Evolutionary conservation across 306 rosid species (phyloP), one percentile per base, ranked within the genome.

Genomic region (Mimosa bimucronata): DNA sequence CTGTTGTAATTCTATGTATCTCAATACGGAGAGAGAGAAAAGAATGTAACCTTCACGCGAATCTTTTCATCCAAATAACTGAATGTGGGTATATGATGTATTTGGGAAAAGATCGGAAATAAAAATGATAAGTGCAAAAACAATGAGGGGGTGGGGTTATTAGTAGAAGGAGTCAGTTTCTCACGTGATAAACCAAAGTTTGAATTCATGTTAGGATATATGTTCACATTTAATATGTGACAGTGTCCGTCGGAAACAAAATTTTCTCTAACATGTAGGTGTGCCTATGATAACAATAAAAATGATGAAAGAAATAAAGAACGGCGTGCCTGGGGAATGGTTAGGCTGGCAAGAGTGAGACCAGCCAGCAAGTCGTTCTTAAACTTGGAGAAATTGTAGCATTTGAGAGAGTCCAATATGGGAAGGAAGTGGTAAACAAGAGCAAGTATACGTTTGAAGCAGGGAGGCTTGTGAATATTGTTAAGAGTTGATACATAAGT

Each of bases 311-410:
- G 5, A 34, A 34, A 34, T 34, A 34, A 34, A 34, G 38, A 6
- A 34, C 38, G 38, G 38, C 2, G 64, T 80, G 91, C 98, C 92
- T 91, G 94, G 10, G 98, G 98, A 84, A 93, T 88, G 79, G 92
- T 82, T 66, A 93, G 92, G 82, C 90, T 88, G 2, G 97, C 94
- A 28, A 90, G 82, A 41, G 94, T 91, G 29, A 93, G 78, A 30
- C 98, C 97, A 0, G 97, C 92, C 77, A 93, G 52, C 60, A 91
- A 23, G 68, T 91, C 97, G 15, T 79, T 78, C 75, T 76, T 90
- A 69, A 91, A 83, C 70, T 82, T 90, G 2, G 60, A 42, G 0
- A 34, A 42, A 11, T 44, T 83, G 80, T 93, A 93, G 34, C 61
- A 79, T 48, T 81, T 83, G 25, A 87, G 78, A 81, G 92, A 93